These are phyloP conservation scores for Didymella glomerata DNA, from an alignment of 2,329 filamentous ascomycete genomes.

Conservation along the genomic window DNA sequence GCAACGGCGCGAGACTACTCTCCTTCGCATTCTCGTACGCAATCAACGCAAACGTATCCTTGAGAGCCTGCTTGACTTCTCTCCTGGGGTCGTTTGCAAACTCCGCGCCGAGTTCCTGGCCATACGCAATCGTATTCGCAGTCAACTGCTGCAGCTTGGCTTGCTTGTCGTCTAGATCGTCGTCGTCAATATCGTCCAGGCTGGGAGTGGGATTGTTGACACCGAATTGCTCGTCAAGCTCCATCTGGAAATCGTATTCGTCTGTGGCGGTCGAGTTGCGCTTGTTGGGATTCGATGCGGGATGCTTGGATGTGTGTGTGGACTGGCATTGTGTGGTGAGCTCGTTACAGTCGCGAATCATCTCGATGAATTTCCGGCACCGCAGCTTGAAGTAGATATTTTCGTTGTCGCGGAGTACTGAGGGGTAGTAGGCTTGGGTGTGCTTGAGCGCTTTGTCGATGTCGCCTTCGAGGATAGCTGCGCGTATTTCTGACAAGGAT, in stretches of 20 bases:
- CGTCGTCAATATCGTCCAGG: constrained; percentile 47
- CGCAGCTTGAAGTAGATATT: constrained; percentile 87
- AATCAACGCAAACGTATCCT: constrained; percentile 86
- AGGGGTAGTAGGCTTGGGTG: constrained; percentile 79
- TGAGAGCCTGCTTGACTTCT: constrained; percentile 76
- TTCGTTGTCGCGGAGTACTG: constrained; percentile 79
- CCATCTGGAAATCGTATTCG: constrained; percentile 66
- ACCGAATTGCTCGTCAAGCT: constrained; percentile 62
- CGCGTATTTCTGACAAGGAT: constrained; percentile 73
- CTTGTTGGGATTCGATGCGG: constrained; percentile 40
- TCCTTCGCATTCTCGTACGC: constrained; percentile 84
- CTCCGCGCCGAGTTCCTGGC: constrained; percentile 77
- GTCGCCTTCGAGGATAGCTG: constrained; percentile 88
- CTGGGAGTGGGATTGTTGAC: constrained; percentile 42
- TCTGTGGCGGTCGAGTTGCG: constrained; percentile 53
- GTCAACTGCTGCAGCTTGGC: constrained; percentile 61
- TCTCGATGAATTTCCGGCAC: constrained; percentile 93
- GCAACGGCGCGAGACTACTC: constrained; percentile 77
- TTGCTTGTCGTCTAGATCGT: constrained; percentile 45
- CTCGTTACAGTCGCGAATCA: constrained; percentile 61
- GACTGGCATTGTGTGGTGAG: constrained; percentile 49
- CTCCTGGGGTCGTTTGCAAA: constrained; percentile 75
- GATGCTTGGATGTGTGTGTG: constrained; percentile 39
- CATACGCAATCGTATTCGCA: constrained; percentile 77
- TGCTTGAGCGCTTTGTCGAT: constrained; percentile 89